A percentile compares a stretch with the other conserved stretches of the same genome.
Conservation (phyloP, 2,329 filamentous ascomycete genomes). For the Colletotrichum navitas region DNA sequence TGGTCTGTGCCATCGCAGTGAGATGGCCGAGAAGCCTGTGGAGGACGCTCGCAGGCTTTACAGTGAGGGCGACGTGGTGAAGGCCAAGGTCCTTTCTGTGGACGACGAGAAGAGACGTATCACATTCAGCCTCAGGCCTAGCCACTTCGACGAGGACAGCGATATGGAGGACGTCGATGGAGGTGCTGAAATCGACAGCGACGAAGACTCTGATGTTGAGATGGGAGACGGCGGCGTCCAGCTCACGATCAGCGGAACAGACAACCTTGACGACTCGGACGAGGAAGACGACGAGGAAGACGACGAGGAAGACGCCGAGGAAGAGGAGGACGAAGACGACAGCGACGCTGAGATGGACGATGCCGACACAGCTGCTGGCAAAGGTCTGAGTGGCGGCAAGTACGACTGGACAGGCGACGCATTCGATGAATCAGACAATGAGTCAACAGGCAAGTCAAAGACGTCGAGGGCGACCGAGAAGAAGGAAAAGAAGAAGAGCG, state of each 20-base stretch:
- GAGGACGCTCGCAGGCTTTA: slow-evolving; percentile 91
- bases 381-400: slow-evolving; percentile 68
- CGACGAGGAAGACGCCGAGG: slow-evolving; percentile 56
- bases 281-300: slow-evolving; percentile 54
- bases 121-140: slow-evolving; percentile 92
- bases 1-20: slow-evolving; percentile 90
- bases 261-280: slow-evolving; percentile 51
- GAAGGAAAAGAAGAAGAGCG: slow-evolving; percentile 77
- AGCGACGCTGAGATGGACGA: slow-evolving; percentile 60
- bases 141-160: slow-evolving; percentile 79
- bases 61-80: slow-evolving; percentile 90
- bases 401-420: slow-evolving; percentile 89
- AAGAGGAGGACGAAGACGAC: slow-evolving; percentile 55
- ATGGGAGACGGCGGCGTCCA: slow-evolving; percentile 60
- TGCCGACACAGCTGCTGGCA: slow-evolving; percentile 45
- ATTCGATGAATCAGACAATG: slow-evolving; percentile 70
- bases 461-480: slow-evolving; percentile 50
- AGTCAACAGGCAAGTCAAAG: slow-evolving; percentile 56
- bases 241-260: slow-evolving; percentile 60
- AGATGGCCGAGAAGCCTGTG: slow-evolving; percentile 88
- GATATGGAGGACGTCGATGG: slow-evolving; percentile 63
- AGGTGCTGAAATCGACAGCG: slow-evolving; percentile 59
- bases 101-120: slow-evolving; percentile 82
- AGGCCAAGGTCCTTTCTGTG: slow-evolving; percentile 87
- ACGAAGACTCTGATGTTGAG: slow-evolving; percentile 60